Base-by-base conservation (phyloP, 495 filamentous ascomycete species). In the Physcia stellaris region DNA sequence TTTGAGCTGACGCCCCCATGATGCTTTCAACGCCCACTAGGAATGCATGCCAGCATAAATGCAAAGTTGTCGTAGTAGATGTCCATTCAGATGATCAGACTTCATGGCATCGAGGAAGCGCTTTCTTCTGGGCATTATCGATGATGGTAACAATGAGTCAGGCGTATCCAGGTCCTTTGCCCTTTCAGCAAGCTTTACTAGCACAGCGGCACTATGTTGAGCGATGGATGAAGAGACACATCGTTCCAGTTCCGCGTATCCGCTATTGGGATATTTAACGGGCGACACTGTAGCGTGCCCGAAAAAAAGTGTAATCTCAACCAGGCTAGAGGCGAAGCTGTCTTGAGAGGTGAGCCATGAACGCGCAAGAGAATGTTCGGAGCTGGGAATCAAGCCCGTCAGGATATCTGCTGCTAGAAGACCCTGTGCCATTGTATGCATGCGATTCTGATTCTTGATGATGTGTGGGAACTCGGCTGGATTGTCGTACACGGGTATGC, bases 401-500 rank as follows among this genome's bases (percentile, higher is more conserved):
- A 95, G 61, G 38, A 95, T 90, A 47, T 98, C 88, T 3, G 85
- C 88, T 2, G 87, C 83, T 4, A 98, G 63, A 44, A 98, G 73
- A 4, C 85, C 85, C 61, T 98, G 90, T 70, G 86, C 83, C 34
- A 98, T 62, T 42, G 81, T 74, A 1, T 90, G 78, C 57, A 86
- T 88, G 24, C 90, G 81, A 9, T 70, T 75, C 55, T 93, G 83
- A n/a, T n/a, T n/a, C n/a, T n/a, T n/a, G n/a, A n/a, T n/a, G 16
- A 53, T 32, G 11, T 39, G 17, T 13, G 24, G 21, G 15, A 20
- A 21, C n/a, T 16, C 6, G 24, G 42, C 21, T 15, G 32, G 13
- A 15, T 35, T 24, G 16, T 27, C 28, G 39, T 66, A 32, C 52
- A 86, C 80, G 0, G 90, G 90, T 29, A 95, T 67, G 1, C 84